These are phyloP conservation scores for Solanum clarkiae DNA, from an alignment of 257 asterid genomes.

Conservation along the genomic window DNA sequence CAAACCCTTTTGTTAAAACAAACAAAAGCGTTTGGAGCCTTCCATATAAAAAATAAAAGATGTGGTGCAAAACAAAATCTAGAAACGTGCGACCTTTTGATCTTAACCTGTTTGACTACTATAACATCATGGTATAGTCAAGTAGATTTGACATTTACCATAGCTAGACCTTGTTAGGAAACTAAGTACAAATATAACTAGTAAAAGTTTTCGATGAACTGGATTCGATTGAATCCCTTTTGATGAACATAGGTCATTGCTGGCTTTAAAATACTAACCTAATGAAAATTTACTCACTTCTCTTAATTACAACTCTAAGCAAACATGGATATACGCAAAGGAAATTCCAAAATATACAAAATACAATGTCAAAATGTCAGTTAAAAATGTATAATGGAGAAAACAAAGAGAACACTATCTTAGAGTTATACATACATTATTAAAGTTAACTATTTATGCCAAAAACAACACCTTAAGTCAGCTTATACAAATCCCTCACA, in stretches of 20 bases:
- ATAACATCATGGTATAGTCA: neutral
- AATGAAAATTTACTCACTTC: neutral
- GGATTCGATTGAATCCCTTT: neutral
- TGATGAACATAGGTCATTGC: neutral
- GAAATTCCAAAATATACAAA: neutral
- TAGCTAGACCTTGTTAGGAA: neutral
- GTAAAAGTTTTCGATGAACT: neutral
- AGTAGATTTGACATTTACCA: neutral
- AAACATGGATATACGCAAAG: neutral
- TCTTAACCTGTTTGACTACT: neutral
- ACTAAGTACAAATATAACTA: neutral
- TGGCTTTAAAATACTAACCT: neutral
- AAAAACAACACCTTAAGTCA: neutral
- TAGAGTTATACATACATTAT: neutral
- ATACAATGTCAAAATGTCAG: neutral
- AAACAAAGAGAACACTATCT: neutral
- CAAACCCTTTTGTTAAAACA: neutral
- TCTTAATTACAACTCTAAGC: neutral
- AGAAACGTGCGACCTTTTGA: neutral
- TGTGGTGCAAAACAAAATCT: neutral
- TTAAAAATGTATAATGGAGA: neutral
- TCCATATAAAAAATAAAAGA: neutral
- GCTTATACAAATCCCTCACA: neutral
- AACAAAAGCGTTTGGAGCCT: neutral
- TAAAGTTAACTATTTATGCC: neutral